Conservation (phyloP, 2,329 filamentous ascomycete genomes). For the Nemania sp. region DNA sequence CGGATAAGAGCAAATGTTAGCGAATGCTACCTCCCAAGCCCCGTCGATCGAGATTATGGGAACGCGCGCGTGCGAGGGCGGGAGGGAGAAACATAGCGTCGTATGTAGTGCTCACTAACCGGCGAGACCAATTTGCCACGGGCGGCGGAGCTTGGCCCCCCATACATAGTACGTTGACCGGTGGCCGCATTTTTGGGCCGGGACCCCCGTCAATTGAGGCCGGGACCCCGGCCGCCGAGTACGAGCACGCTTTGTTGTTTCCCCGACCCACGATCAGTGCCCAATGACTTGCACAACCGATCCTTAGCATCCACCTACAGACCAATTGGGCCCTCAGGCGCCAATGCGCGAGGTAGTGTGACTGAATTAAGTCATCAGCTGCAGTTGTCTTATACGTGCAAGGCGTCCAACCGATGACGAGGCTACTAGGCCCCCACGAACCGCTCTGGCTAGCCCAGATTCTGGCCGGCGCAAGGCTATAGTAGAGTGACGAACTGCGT, state of each 20-base stretch:
- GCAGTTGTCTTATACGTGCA: constrained; percentile 26
- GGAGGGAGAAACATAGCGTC: constrained; percentile 6
- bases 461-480: constrained; percentile 31
- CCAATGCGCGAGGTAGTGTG: constrained; percentile 40
- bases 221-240: constrained; percentile 41
- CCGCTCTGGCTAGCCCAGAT: constrained; percentile 11
- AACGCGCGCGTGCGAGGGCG: constrained; percentile 14
- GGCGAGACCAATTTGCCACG: constrained; percentile 23
- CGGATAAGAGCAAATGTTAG: constrained; percentile 5
- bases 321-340: constrained; percentile 41
- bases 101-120: constrained; percentile 25
- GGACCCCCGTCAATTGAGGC: constrained; percentile 40
- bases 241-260: constrained; percentile 41
- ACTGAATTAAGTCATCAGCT: constrained; percentile 27
- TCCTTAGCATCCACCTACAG: constrained; percentile 38
- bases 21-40: constrained; percentile 12
- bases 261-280: constrained; percentile 46
- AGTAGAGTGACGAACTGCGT: background rate
- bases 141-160: constrained; percentile 46
- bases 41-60: constrained; percentile 20
- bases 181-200: constrained; percentile 38
- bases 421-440: constrained; percentile 34
- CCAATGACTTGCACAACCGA: constrained; percentile 44
- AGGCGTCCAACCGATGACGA: constrained; percentile 34
- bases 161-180: constrained; percentile 37